Conservation (phyloP, 805 yeast species). For the Cyberlindnera euphorbiiphila region DNA sequence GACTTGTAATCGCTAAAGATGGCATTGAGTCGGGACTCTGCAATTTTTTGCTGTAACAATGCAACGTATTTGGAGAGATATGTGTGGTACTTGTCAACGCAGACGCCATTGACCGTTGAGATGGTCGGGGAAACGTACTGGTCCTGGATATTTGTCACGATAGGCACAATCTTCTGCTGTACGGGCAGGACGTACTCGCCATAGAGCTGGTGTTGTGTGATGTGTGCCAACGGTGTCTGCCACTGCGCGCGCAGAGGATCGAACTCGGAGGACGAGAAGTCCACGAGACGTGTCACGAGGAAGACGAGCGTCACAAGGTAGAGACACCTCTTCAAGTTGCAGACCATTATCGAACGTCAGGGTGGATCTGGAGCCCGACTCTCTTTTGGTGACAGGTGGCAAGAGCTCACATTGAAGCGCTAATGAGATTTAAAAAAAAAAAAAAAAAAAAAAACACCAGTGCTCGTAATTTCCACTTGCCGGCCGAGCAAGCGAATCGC, state of each 20-base stretch:
- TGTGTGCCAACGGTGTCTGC: slow-evolving; percentile 9
- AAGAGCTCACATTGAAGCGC: no score
- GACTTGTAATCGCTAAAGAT: slow-evolving; percentile 4
- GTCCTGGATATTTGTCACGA: slow-evolving; percentile 5
- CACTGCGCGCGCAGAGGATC: slow-evolving; percentile 22
- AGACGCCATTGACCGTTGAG: slow-evolving; percentile 1
- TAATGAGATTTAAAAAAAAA: no score
- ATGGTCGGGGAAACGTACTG: slow-evolving; percentile 14
- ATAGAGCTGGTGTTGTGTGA: slow-evolving; percentile 18
- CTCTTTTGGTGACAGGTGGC: no score
- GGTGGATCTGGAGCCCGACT: no score
- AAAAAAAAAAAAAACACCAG: no score
- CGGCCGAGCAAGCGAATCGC: slow-evolving; percentile 1
- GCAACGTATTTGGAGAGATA: slow-evolving; percentile 16
- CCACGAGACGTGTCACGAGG: slow-evolving; percentile 18
- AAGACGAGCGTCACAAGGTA: slow-evolving; percentile 13
- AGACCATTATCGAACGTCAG: slow-evolving; percentile 16
- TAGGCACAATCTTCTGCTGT: slow-evolving; percentile 13
- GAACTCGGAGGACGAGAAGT: slow-evolving; percentile 22
- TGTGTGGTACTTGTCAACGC: slow-evolving; percentile 13
- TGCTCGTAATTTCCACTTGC: no score
- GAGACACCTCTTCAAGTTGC: slow-evolving; percentile 15
- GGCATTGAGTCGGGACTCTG: slow-evolving; percentile 9
- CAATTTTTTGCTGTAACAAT: slow-evolving; percentile 3
- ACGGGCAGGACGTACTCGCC: slow-evolving; percentile 20